Conservation (phyloP, 352 stramenopile genomes). For the Elongisporangium anandrum region DNA sequence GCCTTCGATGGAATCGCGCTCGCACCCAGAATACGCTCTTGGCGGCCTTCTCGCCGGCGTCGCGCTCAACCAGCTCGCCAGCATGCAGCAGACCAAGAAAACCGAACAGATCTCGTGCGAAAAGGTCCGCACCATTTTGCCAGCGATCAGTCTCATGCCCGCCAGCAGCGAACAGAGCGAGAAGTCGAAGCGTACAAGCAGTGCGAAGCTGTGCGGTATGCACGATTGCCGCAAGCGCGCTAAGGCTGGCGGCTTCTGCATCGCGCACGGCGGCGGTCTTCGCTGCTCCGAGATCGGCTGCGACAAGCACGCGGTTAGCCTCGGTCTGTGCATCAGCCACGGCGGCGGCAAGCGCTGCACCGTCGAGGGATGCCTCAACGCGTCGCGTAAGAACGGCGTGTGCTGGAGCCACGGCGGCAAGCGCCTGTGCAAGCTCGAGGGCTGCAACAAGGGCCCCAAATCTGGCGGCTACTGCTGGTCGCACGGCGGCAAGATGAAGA, state of each 20-base stretch:
- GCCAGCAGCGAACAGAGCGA: slow-evolving; percentile 15
- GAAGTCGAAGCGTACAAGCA: slow-evolving; percentile 45
- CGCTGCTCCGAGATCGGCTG: slow-evolving; percentile 70
- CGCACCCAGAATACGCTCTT: slow-evolving; percentile 23
- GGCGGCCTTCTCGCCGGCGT: slow-evolving; percentile 43
- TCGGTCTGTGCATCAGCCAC: slow-evolving; percentile 84
- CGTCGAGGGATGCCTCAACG: slow-evolving; percentile 69
- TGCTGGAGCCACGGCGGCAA: slow-evolving; percentile 82
- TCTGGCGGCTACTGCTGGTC: slow-evolving; percentile 82
- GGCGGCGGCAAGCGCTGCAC: slow-evolving; percentile 78
- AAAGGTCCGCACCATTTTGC: slow-evolving; percentile 21
- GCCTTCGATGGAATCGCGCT: slow-evolving; percentile 11
- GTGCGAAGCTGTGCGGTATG: slow-evolving; percentile 77
- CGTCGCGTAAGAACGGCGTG: slow-evolving; percentile 77
- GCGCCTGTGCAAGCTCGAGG: slow-evolving; percentile 72
- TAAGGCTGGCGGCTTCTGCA: slow-evolving; percentile 78
- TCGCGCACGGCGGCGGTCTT: slow-evolving; percentile 71
- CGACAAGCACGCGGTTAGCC: slow-evolving; percentile 76
- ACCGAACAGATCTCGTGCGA: slow-evolving; percentile 8
- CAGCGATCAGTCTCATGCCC: slow-evolving; percentile 6
- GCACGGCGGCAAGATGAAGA: slow-evolving; percentile 81
- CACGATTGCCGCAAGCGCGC: slow-evolving; percentile 70
- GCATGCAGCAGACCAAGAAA: slow-evolving; percentile 21
- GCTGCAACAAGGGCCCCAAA: slow-evolving; percentile 80
- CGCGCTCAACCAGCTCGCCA: slow-evolving; percentile 41